Evolutionary conservation across 2,329 filamentous ascomycete species (phyloP).

Genomic region (Lasiodiplodia sp.): DNA sequence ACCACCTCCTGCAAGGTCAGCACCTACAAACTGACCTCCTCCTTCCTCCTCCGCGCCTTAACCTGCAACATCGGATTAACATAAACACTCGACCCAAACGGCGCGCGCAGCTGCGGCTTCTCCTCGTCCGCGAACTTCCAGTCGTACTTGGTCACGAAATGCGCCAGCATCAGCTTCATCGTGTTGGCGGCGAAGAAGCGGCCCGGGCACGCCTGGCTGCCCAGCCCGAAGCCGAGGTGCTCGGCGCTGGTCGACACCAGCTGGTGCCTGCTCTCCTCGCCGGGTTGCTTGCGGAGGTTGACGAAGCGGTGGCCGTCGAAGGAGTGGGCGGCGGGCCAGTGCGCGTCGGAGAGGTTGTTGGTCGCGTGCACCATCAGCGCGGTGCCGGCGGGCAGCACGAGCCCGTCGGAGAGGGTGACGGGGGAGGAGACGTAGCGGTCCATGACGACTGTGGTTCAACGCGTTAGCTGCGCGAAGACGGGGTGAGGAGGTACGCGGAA

Average conservation of each 20-base stretch:
- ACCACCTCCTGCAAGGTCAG: no score
- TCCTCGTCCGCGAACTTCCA: slow-evolving; percentile 16
- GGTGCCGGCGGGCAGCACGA: not conserved
- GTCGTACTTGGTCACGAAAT: slow-evolving; percentile 17
- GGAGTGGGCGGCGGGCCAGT: not conserved
- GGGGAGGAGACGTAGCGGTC: not conserved
- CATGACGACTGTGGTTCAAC: slow-evolving; percentile 5
- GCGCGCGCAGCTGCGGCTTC: slow-evolving; percentile 1
- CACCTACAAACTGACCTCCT: not conserved
- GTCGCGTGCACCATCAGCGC: slow-evolving; percentile 15
- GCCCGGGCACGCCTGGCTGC: slow-evolving; percentile 42
- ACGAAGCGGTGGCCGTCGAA: slow-evolving; percentile 15
- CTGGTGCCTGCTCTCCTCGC: slow-evolving; percentile 33
- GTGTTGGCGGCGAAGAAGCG: slow-evolving; percentile 44
- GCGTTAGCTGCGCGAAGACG: no score
- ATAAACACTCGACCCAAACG: slow-evolving; percentile 13
- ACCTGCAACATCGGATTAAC: slow-evolving; percentile 15
- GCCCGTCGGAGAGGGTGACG: slow-evolving; percentile 15
- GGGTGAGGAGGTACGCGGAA: not conserved
- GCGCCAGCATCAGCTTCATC: slow-evolving; percentile 44
- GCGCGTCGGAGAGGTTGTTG: not conserved
- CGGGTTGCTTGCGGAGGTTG: slow-evolving; percentile 31
- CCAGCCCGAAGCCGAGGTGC: slow-evolving; percentile 40
- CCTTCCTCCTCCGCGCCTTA: slow-evolving; percentile 1
- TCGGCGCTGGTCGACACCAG: slow-evolving; percentile 24